Base-by-base conservation (phyloP, 2,329 filamentous ascomycete genomes). In the Trichophyton rubrum region DNA sequence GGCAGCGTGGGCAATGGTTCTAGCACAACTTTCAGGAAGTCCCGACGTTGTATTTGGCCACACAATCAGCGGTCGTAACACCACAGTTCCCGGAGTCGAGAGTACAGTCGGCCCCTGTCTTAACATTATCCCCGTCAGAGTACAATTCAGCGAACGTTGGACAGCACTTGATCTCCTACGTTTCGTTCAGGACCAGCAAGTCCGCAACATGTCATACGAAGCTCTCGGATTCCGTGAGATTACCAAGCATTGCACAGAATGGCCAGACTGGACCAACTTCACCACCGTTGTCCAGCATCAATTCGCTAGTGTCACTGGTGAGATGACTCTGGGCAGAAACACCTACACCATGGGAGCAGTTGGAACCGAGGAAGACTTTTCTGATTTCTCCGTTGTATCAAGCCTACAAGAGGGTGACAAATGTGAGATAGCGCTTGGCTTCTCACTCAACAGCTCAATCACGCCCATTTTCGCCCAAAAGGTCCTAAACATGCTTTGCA, bases 11-110 rank as follows among this genome's bases (percentile, higher is more conserved):
- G 82, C 84, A 0, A 69, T 86, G 6, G 81, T 80, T 17, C 79
- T 87, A 1, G 80, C 85, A 1, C 80, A 79, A 3, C 78, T 81
- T 9, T 76, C 81, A 0, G 68, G 69, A 1, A 70, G 74, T 15
- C 74, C 74, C 1, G 84, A 87, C 66, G 80, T 87, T 41, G 78
- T 83, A 7, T 87, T 87, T 63, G 84, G 84, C 30, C 82, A 85
- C 65, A 85, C 87, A 0, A 83, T 85, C 47, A 84, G 79, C 62
- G 85, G 85, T 0, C 80, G 85, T 55, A 84, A 83, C 67, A 79
- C 82, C 17, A 80, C 80, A 60, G 74, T 84, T 0, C 73, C 78
- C 15, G 76, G 77, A 45, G 78, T 80, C 20, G 81, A 85, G 62
- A 74, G 74, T 59, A 81, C 86, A 55, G 77, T 82, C 53, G 85